Percentiles rank a stretch among this genome's conserved stretches.
These are phyloP conservation scores for Trichocomaceae sp. DNA, from an alignment of 2,329 filamentous ascomycete species.

Conservation along the genomic window DNA sequence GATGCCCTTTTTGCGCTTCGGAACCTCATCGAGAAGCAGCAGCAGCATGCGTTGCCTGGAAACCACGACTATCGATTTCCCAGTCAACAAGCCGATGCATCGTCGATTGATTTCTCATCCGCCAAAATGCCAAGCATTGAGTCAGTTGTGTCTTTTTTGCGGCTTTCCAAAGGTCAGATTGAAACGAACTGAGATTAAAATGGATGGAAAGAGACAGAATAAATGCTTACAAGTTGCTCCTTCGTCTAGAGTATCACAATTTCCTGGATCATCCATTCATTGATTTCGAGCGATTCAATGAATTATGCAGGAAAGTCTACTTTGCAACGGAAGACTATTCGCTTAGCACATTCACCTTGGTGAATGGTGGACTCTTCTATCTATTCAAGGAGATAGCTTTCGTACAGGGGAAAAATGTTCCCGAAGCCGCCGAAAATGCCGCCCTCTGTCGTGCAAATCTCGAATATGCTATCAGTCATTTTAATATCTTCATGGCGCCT, in stretches of 20 bases:
- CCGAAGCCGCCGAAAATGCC: constrained; percentile 21
- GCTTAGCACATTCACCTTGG: constrained; percentile 34
- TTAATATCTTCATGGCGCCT: constrained; percentile 53
- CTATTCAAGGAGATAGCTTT: constrained; percentile 25
- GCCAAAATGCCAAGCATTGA: constrained; percentile 32
- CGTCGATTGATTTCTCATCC: constrained; percentile 25
- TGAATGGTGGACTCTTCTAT: constrained; percentile 34
- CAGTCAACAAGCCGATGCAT: constrained; percentile 19
- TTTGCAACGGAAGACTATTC: constrained; percentile 39
- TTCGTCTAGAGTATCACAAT: constrained; percentile 18
- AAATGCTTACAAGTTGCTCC: neutral
- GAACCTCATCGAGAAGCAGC: constrained; percentile 33
- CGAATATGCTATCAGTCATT: constrained; percentile 39
- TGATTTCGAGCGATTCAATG: constrained; percentile 26
- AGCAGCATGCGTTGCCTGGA: constrained; percentile 25
- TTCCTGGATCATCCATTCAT: constrained; percentile 30
- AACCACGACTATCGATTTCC: constrained; percentile 24
- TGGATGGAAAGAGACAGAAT: neutral
- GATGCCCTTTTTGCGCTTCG: constrained; percentile 34
- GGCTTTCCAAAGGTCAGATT: constrained; percentile 29
- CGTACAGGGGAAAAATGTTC: constrained; percentile 21
- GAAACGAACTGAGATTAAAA: neutral
- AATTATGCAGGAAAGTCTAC: constrained; percentile 38
- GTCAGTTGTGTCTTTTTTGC: constrained; percentile 28
- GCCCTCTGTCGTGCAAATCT: constrained; percentile 39